Percentiles rank a stretch among this genome's conserved stretches.
phyloP scores from a whole-genome alignment of 2,329 filamentous ascomycete genomes.

The Pseudogymnoascus destructans region DNA sequence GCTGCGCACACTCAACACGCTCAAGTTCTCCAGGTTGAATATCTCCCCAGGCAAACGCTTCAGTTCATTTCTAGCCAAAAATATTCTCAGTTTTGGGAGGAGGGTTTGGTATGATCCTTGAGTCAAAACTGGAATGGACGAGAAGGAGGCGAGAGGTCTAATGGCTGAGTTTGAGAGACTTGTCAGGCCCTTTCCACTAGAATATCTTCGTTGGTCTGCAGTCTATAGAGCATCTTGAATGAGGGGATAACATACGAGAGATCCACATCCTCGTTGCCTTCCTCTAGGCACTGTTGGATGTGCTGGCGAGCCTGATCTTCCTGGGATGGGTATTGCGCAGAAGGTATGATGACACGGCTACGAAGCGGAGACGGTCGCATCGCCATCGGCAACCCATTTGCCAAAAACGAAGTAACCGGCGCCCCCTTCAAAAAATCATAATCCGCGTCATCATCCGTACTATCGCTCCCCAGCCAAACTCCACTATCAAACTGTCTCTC shows the following conservation, averaged over 20 bases:
- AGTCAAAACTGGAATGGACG: conserved; percentile 24
- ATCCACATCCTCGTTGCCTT: conserved; percentile 46
- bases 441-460: conserved; percentile 34
- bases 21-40: conserved; percentile 48
- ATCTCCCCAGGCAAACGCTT: conserved; percentile 43
- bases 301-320: conserved; percentile 34
- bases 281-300: conserved; percentile 42
- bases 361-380: not conserved
- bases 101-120: conserved; percentile 37
- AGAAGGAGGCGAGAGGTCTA: conserved; percentile 40
- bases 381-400: not conserved
- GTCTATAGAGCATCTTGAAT: not conserved
- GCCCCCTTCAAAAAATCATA: conserved; percentile 16
- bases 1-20: conserved; percentile 51
- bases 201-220: not conserved
- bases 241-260: conserved; percentile 38
- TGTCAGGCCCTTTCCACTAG: conserved; percentile 28
- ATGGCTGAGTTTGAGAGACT: conserved; percentile 44
- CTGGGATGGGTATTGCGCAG: conserved; percentile 15
- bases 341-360: not conserved
- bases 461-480: conserved; percentile 54
- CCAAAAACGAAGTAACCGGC: not conserved
- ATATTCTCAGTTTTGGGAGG: conserved; percentile 47
- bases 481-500: conserved; percentile 53
- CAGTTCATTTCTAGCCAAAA: conserved; percentile 47